These are phyloP conservation scores for Trichoderma polysporum DNA, from an alignment of 2,329 filamentous ascomycete genomes.

Conservation along the genomic window DNA sequence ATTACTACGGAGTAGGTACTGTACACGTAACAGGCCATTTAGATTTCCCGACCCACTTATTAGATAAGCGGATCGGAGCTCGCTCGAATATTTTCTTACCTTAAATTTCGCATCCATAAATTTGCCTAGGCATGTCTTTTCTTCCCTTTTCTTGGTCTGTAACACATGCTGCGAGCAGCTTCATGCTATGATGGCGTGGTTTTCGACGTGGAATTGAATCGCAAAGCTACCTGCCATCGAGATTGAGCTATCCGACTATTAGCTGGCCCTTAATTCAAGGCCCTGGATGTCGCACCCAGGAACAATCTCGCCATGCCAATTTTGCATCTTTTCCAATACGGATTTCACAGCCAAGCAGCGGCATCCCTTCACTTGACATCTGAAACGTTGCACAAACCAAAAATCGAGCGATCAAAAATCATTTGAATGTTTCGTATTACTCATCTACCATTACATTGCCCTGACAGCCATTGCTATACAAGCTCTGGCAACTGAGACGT, in stretches of 20 bases:
- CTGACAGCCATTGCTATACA: conserved; percentile 51
- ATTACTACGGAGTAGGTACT: background rate
- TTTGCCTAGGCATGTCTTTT: background rate
- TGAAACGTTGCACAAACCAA: background rate
- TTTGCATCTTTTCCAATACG: background rate
- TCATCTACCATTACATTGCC: conserved; percentile 39
- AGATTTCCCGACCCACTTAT: background rate
- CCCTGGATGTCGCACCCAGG: background rate
- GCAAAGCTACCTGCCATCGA: background rate
- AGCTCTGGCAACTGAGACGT: conserved; percentile 63
- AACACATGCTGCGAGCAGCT: background rate
- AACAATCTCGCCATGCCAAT: background rate
- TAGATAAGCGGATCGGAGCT: conserved; percentile 5
- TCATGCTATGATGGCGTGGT: background rate
- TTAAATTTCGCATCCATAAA: conserved; percentile 2
- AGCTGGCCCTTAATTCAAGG: conserved; percentile 6
- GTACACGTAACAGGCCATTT: background rate
- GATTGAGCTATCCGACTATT: background rate
- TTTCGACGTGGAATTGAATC: background rate
- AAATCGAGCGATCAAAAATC: background rate
- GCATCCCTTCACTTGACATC: background rate
- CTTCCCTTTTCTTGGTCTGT: background rate
- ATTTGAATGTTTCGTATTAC: background rate
- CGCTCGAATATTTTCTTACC: background rate
- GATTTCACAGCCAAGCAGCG: background rate